Evolutionary conservation across 768 basidiomycete genomes (phyloP), one percentile per base, ranked within the genome.

Genomic region (Erythrobasidium yunnanense): DNA sequence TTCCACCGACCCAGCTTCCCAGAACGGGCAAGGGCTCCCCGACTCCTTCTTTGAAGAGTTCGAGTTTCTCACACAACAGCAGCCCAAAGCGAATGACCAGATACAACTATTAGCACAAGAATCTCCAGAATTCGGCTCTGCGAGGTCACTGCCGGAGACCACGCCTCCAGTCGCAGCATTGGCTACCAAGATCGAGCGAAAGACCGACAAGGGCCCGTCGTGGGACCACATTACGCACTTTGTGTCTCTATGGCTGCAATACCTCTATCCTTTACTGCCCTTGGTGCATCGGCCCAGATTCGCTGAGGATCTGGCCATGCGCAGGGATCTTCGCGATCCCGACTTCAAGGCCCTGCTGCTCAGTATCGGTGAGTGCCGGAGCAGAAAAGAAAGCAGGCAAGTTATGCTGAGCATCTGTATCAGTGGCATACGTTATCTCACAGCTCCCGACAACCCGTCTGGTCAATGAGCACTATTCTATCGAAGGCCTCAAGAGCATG

Each of bases 271-370:
- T 5, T 35, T 57, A 20, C 29, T 38, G 15, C 55, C 55, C 13
- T 20, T 57, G 11, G 55, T 57, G 4, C 55, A 57, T 57, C 3
- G 29, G 13, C 55, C 55, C 20, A 57, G 35, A n/a, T 57, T 57
- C 23, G 55, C 55, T 4, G 33, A 38, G 42, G 29, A 30, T 38
- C 29, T 57, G 33, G 55, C 55, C 3, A 57, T 38, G 55, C 32
- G 55, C 22, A 57, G 55, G 42, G 55, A 57, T 38, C 23, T 32
- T 30, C 18, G 33, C 25, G 55, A 57, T 38, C 25, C 29, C 4
- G 29, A 57, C 23, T 57, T 57, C 20, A 33, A 35, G 22, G 55
- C 55, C 11, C 20, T 57, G 4, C 8, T 57, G 4, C 34, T 57
- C 15, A 38, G 55, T 42, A 38, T 57, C 30, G 55, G 55, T 57